These are phyloP conservation scores for Diutina pseudorugosa DNA, from an alignment of 1,139 yeast species.

Conservation along the genomic window DNA sequence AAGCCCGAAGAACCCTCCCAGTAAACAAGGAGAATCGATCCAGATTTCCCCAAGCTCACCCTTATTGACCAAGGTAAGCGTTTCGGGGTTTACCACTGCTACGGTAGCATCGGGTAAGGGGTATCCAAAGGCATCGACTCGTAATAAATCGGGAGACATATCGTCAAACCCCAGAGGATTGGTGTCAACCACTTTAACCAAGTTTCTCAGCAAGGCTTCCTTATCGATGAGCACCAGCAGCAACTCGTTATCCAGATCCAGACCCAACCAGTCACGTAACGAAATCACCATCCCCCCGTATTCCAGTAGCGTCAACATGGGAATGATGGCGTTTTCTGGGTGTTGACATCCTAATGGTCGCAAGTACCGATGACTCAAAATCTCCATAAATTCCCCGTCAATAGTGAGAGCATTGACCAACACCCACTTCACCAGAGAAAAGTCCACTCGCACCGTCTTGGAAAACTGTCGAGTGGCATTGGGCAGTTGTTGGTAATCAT, in stretches of 20 bases:
- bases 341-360: slow-evolving; percentile 79
- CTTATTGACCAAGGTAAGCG: slow-evolving; percentile 48
- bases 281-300: slow-evolving; percentile 96
- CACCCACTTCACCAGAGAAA: slow-evolving; percentile 79
- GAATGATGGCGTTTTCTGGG: slow-evolving; percentile 73
- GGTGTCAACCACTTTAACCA: slow-evolving; percentile 42
- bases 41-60: slow-evolving; percentile 95
- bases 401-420: slow-evolving; percentile 83
- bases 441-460: slow-evolving; percentile 67
- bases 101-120: slow-evolving; percentile 91
- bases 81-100: slow-evolving; percentile 92
- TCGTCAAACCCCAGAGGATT: slow-evolving; percentile 43
- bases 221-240: slow-evolving; percentile 73
- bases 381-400: slow-evolving; percentile 88
- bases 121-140: slow-evolving; percentile 87
- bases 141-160: slow-evolving; percentile 34
- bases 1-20: slow-evolving; percentile 82
- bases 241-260: slow-evolving; percentile 30
- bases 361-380: slow-evolving; percentile 84
- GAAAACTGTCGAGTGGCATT: slow-evolving; percentile 70
- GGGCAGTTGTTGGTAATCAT: slow-evolving; percentile 87
- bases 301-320: slow-evolving; percentile 79
- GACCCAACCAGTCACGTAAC: slow-evolving; percentile 80
- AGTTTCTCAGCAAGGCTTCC: slow-evolving; percentile 67
- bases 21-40: slow-evolving; percentile 83